A percentile compares a stretch with the other conserved stretches of the same genome.
Conservation (phyloP, 129 eudicot species). For the Lactuca sativa region DNA sequence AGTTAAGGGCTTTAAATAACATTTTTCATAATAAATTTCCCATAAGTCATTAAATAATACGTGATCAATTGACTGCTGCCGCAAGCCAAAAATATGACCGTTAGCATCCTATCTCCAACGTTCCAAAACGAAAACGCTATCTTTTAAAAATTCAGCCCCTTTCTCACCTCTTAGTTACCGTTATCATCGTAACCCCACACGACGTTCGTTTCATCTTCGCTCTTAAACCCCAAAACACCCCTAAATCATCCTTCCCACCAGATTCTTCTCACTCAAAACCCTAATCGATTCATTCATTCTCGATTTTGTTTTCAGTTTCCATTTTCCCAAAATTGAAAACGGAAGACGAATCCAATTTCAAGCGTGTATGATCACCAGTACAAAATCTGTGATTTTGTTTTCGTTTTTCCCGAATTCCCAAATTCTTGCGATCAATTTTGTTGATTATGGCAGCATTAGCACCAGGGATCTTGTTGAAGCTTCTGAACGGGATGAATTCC, state of each 20-base stretch:
- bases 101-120: constrained; percentile 30
- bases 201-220: constrained; percentile 24
- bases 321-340: constrained; percentile 12
- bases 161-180: constrained; percentile 37
- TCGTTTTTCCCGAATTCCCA: not conserved
- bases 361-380: not conserved
- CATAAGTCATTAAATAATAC: too few relatives aligned
- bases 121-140: constrained; percentile 14
- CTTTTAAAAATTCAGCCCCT: constrained; percentile 21
- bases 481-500: constrained; percentile 65
- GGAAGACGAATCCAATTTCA: not conserved
- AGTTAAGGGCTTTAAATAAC: too few relatives aligned
- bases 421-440: constrained; percentile 22
- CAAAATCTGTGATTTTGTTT: not conserved
- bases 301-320: constrained; percentile 5
- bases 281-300: not conserved
- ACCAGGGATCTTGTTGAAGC: constrained; percentile 88
- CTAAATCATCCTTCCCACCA: constrained; percentile 11
- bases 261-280: constrained; percentile 19
- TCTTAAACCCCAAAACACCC: constrained; percentile 26
- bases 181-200: constrained; percentile 21
- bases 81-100: constrained; percentile 38
- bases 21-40: too few relatives aligned
- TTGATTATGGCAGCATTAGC: constrained; percentile 76
- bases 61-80: not conserved